Percentiles rank a stretch among this genome's conserved stretches.
phyloP scores from a whole-genome alignment of 2,329 filamentous ascomycete genomes.

The Penicillium sp. region DNA sequence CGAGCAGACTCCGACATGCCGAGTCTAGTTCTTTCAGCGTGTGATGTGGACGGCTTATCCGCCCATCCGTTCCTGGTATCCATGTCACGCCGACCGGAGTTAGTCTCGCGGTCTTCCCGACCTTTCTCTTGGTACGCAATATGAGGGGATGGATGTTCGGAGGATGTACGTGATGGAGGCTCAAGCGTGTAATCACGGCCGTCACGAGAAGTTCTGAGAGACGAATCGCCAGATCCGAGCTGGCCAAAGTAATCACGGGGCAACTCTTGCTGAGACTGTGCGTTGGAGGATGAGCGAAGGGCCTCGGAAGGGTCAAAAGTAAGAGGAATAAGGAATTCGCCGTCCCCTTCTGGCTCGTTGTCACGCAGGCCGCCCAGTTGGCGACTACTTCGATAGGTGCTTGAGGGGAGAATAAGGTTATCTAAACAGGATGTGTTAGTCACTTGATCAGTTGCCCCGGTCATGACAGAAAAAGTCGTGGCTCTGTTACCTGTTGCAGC shows the following conservation, averaged over 20 bases:
- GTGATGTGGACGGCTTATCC: constrained; percentile 21
- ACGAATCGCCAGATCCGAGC: constrained; percentile 25
- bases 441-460: not conserved
- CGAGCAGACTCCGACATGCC: constrained; percentile 52
- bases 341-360: constrained; percentile 57
- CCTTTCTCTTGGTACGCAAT: constrained; percentile 89
- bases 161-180: constrained; percentile 38
- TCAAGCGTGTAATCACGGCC: constrained; percentile 20
- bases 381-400: constrained; percentile 75
- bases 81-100: constrained; percentile 31
- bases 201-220: constrained; percentile 28
- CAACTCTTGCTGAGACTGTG: constrained; percentile 49
- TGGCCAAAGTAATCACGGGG: constrained; percentile 60
- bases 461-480: not conserved
- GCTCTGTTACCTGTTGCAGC: constrained; percentile 35
- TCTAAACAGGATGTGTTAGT: constrained; percentile 40
- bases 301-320: constrained; percentile 70
- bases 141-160: constrained; percentile 69
- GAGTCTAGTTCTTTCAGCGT: constrained; percentile 67
- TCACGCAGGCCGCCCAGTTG: constrained; percentile 62
- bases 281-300: constrained; percentile 53
- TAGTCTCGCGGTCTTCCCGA: constrained; percentile 59
- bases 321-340: constrained; percentile 76
- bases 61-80: constrained; percentile 27
- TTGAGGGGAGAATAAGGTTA: constrained; percentile 70